Evolutionary conservation across 208 protist species (phyloP).

Genomic region (Acanthamoeba lenticulata): DNA sequence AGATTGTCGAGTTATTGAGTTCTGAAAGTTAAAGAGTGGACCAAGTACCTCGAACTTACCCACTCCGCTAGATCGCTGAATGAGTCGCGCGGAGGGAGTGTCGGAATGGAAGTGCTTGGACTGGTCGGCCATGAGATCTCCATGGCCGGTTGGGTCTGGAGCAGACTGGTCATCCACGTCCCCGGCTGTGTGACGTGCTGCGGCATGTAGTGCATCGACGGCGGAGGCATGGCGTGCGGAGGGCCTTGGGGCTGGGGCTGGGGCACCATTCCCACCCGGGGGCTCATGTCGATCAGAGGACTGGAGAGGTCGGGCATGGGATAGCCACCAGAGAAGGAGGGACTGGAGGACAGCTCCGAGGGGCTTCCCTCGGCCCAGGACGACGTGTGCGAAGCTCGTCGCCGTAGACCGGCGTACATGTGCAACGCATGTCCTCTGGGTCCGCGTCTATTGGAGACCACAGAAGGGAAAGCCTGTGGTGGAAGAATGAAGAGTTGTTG

Average conservation of each 20-base stretch:
- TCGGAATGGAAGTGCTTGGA: not conserved
- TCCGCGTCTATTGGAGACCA: not conserved
- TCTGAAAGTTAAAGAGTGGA: too few species aligned
- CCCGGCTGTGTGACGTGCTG: too few species aligned
- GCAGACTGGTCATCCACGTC: too few species aligned
- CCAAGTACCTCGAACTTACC: not conserved
- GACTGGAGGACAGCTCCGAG: not conserved
- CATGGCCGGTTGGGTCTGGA: not conserved
- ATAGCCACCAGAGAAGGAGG: too few species aligned
- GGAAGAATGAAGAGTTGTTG: too few species aligned
- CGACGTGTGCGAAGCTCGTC: not conserved
- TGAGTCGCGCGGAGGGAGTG: not conserved
- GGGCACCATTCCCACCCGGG: too few species aligned
- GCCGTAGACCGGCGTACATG: not conserved
- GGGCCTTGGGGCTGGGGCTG: too few species aligned
- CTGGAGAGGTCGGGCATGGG: too few species aligned
- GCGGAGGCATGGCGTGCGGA: too few species aligned
- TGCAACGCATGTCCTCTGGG: not conserved
- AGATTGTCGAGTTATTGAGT: not conserved
- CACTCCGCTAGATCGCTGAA: not conserved
- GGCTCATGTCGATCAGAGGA: too few species aligned
- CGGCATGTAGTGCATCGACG: too few species aligned
- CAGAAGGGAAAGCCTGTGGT: conserved; percentile 5
- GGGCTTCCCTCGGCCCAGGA: not conserved
- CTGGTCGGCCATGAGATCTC: not conserved